These are phyloP conservation scores for Yarrowia hollandica DNA, from an alignment of 805 yeast species.

Conservation along the genomic window DNA sequence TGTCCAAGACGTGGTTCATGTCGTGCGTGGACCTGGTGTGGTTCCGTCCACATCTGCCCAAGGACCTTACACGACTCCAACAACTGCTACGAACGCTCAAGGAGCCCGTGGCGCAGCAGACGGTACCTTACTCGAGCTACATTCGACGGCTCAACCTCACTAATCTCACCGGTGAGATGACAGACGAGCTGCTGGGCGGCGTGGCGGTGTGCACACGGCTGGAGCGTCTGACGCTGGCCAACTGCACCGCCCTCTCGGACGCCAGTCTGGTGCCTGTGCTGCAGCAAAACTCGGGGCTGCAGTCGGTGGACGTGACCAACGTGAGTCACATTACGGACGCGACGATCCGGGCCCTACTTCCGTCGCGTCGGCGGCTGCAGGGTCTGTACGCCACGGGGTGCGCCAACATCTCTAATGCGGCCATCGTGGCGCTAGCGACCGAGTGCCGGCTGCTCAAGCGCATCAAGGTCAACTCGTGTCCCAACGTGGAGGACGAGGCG, in stretches of 20 bases:
- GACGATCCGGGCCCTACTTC: slow-evolving; percentile 66
- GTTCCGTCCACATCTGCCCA: slow-evolving; percentile 78
- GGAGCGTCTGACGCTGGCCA: slow-evolving; percentile 83
- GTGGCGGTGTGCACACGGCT: slow-evolving; percentile 64
- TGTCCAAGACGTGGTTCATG: slow-evolving; percentile 56
- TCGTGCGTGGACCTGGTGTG: slow-evolving; percentile 77
- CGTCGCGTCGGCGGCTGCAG: slow-evolving; percentile 72
- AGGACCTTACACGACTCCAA: slow-evolving; percentile 50
- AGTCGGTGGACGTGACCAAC: slow-evolving; percentile 85
- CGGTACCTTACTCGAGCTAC: slow-evolving; percentile 53
- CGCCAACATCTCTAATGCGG: slow-evolving; percentile 62
- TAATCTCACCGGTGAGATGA: slow-evolving; percentile 65
- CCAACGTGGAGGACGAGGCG: slow-evolving; percentile 62
- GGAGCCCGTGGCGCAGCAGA: slow-evolving; percentile 54
- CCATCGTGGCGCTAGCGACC: slow-evolving; percentile 57
- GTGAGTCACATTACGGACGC: slow-evolving; percentile 68
- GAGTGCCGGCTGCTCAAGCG: slow-evolving; percentile 77
- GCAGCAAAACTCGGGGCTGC: slow-evolving; percentile 64
- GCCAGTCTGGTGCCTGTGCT: slow-evolving; percentile 62
- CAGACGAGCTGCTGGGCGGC: slow-evolving; percentile 62
- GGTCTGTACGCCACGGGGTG: slow-evolving; percentile 91
- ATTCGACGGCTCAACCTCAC: slow-evolving; percentile 80
- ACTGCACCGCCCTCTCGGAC: slow-evolving; percentile 67
- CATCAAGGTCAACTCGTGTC: slow-evolving; percentile 74
- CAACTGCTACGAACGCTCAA: slow-evolving; percentile 56